phyloP scores from a whole-genome alignment of 805 yeast genomes.

The Schwanniomyces polymorphus region DNA sequence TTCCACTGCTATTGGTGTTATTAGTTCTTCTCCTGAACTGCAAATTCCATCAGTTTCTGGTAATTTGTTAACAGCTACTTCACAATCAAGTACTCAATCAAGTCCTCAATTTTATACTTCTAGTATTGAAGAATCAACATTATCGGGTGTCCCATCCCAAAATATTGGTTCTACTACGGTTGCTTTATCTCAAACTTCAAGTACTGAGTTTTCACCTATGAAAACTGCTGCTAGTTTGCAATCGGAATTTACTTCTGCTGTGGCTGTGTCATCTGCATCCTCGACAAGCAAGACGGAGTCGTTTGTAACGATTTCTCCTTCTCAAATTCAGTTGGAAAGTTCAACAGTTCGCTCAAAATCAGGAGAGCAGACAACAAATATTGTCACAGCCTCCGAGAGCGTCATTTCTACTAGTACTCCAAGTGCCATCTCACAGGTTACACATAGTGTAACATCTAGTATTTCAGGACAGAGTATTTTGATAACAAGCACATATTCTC shows the following conservation, averaged over 20 bases:
- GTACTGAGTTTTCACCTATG: no score
- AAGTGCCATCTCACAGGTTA: neutral
- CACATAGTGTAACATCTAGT: neutral
- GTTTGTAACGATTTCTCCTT: neutral
- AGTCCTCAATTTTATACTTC: neutral
- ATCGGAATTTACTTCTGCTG: neutral
- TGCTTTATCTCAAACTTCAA: neutral
- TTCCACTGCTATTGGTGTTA: neutral
- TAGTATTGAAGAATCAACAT: neutral
- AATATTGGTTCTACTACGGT: neutral
- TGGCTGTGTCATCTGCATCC: neutral
- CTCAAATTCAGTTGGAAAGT: neutral
- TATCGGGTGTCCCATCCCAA: neutral
- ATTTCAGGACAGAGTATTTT: conserved; percentile 1
- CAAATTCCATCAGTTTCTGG: neutral
- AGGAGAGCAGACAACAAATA: neutral
- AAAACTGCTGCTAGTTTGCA: neutral
- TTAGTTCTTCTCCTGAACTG: neutral
- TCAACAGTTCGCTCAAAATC: neutral
- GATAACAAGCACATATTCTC: conserved; percentile 3
- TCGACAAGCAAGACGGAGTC: neutral
- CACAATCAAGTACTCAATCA: neutral
- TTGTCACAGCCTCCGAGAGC: neutral
- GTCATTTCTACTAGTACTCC: neutral
- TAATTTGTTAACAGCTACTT: neutral